Evolutionary conservation across 192 early-diverging fungal genomes (phyloP).

Genomic region (Linnemannia hyalina): DNA sequence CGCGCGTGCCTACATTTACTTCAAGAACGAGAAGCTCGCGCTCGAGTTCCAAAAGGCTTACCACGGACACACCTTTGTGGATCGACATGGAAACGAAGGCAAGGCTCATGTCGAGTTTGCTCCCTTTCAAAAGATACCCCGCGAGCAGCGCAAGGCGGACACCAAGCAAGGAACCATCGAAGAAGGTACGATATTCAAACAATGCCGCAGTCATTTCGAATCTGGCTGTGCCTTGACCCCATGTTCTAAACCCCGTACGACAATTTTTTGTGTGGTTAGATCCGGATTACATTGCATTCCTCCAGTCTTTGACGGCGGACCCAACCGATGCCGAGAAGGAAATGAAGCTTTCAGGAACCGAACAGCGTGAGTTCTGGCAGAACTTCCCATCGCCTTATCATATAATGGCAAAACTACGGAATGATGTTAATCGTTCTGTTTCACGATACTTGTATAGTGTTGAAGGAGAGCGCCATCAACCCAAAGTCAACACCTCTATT

Average conservation of each 20-base stretch:
- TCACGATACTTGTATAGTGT: conserved; percentile 17
- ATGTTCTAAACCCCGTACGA: background rate
- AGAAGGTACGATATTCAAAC: conserved; percentile 59
- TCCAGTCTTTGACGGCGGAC: conserved; percentile 74
- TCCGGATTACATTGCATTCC: conserved; percentile 80
- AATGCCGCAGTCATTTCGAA: background rate
- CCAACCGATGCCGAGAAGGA: conserved; percentile 58
- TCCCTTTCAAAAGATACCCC: conserved; percentile 80
- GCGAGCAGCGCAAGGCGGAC: conserved; percentile 73
- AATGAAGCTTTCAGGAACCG: conserved; percentile 60
- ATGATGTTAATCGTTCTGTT: background rate
- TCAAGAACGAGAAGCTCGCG: conserved; percentile 74
- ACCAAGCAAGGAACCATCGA: conserved; percentile 84
- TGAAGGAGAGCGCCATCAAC: conserved; percentile 56
- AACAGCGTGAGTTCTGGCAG: conserved; percentile 63
- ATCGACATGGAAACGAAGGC: conserved; percentile 76
- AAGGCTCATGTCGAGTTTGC: conserved; percentile 86
- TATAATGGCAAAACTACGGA: background rate
- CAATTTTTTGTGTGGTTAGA: conserved; percentile 56
- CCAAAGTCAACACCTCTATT: conserved; percentile 83
- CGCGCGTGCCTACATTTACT: conserved; percentile 83
- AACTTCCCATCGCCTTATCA: conserved; percentile 33
- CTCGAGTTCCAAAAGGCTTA: conserved; percentile 81
- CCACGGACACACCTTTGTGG: conserved; percentile 84
- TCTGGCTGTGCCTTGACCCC: background rate